phyloP scores from a whole-genome alignment of 331 rosid species.

The Saraca asoca region DNA sequence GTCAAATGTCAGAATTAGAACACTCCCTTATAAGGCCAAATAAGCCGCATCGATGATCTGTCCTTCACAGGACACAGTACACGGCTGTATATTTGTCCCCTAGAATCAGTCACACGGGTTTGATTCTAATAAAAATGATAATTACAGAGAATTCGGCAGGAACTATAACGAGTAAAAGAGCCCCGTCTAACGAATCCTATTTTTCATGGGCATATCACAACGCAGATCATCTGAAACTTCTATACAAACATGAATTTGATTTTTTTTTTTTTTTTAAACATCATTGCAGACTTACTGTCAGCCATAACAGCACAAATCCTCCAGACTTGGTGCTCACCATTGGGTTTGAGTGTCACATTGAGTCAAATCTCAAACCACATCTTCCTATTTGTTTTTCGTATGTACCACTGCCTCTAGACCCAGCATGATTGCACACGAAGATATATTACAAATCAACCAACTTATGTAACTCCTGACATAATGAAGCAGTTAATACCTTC shows the following conservation, averaged over 20 bases:
- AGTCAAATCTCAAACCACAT: conserved; percentile 10
- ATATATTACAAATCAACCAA: conserved; percentile 30
- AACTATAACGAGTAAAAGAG: conserved; percentile 17
- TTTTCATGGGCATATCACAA: conserved; percentile 30
- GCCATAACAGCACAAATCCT: conserved; percentile 37
- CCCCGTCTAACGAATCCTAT: conserved; percentile 40
- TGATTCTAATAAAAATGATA: conserved; percentile 19
- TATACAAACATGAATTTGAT: conserved; percentile 40
- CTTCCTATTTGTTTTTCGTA: conserved; percentile 29
- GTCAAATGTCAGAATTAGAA: conserved; percentile 16
- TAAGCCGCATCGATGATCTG: conserved; percentile 3
- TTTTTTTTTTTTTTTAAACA: too few relatives aligned
- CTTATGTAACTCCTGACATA: conserved; percentile 24
- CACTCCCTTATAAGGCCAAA: conserved; percentile 5
- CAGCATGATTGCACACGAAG: conserved; percentile 34
- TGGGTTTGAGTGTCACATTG: conserved; percentile 29
- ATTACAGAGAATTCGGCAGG: not conserved
- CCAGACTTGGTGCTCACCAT: conserved; percentile 30
- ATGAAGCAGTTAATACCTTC: conserved; percentile 54
- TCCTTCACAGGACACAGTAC: conserved; percentile 25
- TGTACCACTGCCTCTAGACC: conserved; percentile 37
- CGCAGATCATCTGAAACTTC: conserved; percentile 38
- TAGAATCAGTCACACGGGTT: conserved; percentile 19
- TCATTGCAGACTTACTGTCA: conserved; percentile 31
- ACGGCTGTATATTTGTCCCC: conserved; percentile 28